Evolutionary conservation across 2,329 filamentous ascomycete genomes (phyloP).

Genomic region (Neonectria faginata): DNA sequence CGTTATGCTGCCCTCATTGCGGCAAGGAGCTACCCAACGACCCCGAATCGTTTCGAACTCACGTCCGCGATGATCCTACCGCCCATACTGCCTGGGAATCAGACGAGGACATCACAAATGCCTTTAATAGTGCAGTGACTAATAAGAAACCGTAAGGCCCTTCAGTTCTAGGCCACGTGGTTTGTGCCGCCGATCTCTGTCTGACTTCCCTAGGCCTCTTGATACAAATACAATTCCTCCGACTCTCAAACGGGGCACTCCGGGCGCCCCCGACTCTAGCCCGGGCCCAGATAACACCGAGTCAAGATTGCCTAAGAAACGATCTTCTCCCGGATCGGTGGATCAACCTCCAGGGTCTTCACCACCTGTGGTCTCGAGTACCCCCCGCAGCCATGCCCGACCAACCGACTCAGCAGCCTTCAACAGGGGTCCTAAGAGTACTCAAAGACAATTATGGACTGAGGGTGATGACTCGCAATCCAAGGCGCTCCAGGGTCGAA

Average conservation of each 20-base stretch:
- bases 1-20: constrained; percentile 17
- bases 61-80: not conserved
- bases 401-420: constrained; percentile 37
- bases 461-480: constrained; percentile 36
- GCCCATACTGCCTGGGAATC: constrained; percentile 1
- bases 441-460: constrained; percentile 43
- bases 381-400: constrained; percentile 11
- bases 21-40: not conserved
- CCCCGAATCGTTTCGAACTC: not conserved
- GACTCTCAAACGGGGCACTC: constrained; percentile 10
- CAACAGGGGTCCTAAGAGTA: constrained; percentile 36
- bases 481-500: constrained; percentile 1
- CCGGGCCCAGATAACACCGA: not conserved
- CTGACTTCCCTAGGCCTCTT: not conserved
- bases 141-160: constrained; percentile 8
- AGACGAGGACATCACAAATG: not conserved
- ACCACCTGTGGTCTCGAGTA: not conserved
- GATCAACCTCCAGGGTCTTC: constrained; percentile 6
- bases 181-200: not conserved
- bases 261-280: constrained; percentile 1
- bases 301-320: not conserved
- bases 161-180: no score
- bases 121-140: not conserved
- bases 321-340: constrained; percentile 9
- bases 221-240: not conserved